Base-by-base conservation (phyloP, 2,329 filamentous ascomycete species). In the Colletotrichum liaoningense region DNA sequence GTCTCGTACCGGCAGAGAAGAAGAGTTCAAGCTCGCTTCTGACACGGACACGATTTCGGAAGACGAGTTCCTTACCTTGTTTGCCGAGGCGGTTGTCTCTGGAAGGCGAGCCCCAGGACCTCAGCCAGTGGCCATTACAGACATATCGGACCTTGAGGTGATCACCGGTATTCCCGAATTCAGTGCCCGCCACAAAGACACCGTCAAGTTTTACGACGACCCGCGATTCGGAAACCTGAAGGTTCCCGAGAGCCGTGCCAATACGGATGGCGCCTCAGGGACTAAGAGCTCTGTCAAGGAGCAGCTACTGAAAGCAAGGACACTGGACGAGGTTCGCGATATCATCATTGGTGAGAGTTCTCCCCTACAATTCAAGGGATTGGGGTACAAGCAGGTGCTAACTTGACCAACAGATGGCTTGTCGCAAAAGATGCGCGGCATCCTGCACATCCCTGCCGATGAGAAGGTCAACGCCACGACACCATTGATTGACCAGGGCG, bases 11-110 rank as follows among this genome's bases (percentile, higher is more conserved):
- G 58, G 60, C 16, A 69, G 74, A 11, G 58, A 70, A 5, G 35
- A 68, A 33, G 75, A 67, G 63, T 69, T 62, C 63, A 58, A 30
- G 65, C 56, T 42, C 65, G 56, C 58, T 9, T 70, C 64, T 12
- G 66, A 65, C 16, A 58, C 67, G 8, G 73, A 75, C 65, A 69
- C 62, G 1, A 16, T 79, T 14, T 74, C 69, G 0, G 78, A 78
- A 68, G 69, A 69, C 1, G 85, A 86, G n/a, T 77, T 86, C 5
- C 83, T 84, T 69, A 78, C 83, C 5, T 73, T 83, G 22, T 84
- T 87, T 63, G 83, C 84, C 1, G 84, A 88, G 71, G 83, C 81
- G 1, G 80, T 87, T 4, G 60, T 82, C 0, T 78, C 80, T 30
- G 81, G 84, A 22, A 78, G 69, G 7, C 78, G 78, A 12, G 57